Base-by-base conservation (phyloP, 768 basidiomycete species). In the Suillus variegatus region DNA sequence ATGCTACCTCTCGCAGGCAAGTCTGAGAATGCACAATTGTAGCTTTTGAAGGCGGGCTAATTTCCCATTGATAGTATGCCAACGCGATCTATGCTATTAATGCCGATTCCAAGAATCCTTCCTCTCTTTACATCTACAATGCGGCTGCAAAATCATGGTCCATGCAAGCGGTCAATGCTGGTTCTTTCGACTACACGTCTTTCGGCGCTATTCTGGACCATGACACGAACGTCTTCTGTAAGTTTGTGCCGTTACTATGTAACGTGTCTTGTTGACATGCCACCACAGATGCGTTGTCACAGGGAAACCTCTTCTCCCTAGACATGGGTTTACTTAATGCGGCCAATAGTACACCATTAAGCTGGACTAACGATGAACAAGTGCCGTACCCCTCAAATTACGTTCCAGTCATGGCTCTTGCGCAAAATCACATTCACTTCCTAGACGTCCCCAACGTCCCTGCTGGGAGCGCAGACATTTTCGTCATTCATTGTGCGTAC, bases 181-280 rank as follows among this genome's bases (percentile, higher is more conserved):
- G 82, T 43, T 76, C 76, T 62, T 89, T 91, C 69, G 88, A 95
- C 74, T 84, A 87, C 5, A 75, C 82, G 2, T 84, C 86, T 22
- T 90, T 88, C 71, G 82, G 80, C 35, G 85, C 91, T 35, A 88
- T 97, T 66, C 84, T 98, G 41, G 95, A 98, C 78, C 95, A 97
- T 68, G 95, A 98, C 76, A 98, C 95, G 60, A 95, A 97, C 67
- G 87, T 90, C 66, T 90, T 97, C 79, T 95, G 90, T 91, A 75
- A 68, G 82, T 77, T 43, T 13, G 10, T 60, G 57, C 1, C 36
- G 12, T 49, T 55, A 3, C 18, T 8, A 60, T 4, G 5, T 8
- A 6, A 41, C 12, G 8, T 28, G 7, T 52, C 20, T 36, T 6
- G 4, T 63, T 58, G 60, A 40, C 44, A 66, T 16, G 44, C 55